Conservation (phyloP, 2,329 filamentous ascomycete species). For the Xylariomycetidae sp. region DNA sequence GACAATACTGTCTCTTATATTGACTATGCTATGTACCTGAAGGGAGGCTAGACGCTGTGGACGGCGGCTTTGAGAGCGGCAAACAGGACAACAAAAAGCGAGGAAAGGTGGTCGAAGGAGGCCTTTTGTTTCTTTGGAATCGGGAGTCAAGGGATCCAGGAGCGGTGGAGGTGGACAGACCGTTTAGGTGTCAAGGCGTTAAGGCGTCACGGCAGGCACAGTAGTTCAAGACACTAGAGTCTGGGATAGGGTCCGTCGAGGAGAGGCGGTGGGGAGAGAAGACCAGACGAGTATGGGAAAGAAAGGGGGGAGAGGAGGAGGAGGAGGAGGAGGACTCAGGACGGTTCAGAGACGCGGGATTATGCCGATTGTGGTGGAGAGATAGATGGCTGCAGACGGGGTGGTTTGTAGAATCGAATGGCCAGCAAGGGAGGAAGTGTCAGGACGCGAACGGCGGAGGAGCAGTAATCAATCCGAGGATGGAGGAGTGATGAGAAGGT, state of each 20-base stretch:
- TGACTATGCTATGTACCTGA: conserved; percentile 45
- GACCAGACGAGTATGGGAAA: conserved; percentile 2
- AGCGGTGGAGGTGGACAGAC: conserved; percentile 13
- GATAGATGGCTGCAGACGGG: too few relatives aligned
- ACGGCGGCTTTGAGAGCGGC: conserved; percentile 1
- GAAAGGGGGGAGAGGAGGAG: background rate
- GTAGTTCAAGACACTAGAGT: conserved; percentile 12
- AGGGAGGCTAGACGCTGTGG: conserved; percentile 5
- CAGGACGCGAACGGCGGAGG: too few relatives aligned
- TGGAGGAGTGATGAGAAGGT: too few relatives aligned
- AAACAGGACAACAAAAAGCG: conserved; percentile 1
- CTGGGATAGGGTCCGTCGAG: conserved; percentile 13
- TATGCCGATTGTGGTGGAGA: too few relatives aligned
- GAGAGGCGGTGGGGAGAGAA: conserved; percentile 3
- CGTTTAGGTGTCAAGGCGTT: too few relatives aligned
- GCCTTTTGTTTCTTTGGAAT: conserved; percentile 10
- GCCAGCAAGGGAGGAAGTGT: too few relatives aligned
- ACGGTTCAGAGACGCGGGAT: too few relatives aligned
- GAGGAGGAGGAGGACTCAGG: background rate
- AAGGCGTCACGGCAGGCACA: conserved; percentile 10
- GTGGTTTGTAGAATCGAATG: too few relatives aligned
- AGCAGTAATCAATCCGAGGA: too few relatives aligned
- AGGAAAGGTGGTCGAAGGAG: conserved; percentile 1
- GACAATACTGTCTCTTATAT: conserved; percentile 39
- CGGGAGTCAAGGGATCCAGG: conserved; percentile 8